Base-by-base conservation (phyloP, 352 stramenopile genomes). In the Globisporangium spiculum region DNA sequence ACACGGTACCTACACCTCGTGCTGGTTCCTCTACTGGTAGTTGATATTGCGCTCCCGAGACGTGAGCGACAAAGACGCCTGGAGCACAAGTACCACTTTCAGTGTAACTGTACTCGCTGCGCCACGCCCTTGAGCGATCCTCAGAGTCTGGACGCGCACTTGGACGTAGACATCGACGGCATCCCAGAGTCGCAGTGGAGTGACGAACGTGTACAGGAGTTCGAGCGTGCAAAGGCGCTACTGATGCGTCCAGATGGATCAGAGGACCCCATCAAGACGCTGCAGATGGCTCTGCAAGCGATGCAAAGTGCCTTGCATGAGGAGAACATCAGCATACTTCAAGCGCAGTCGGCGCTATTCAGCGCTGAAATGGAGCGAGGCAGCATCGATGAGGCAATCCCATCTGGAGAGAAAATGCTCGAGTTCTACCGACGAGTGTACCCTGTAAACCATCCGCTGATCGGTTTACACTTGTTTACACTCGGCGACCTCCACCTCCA, bases 381-480 rank as follows among this genome's bases (percentile, higher is more conserved):
- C 2, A 74, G 71, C 16, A 36, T 76, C 7, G 41, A 65, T 2
- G 66, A 73, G 38, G 83, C 83, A 8, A 50, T 83, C 41, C 34
- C 18, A 30, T 79, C 77, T 16, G 85, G 81, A 24, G 76, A 84
- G 46, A 44, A 57, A 5, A 88, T 93, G 52, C 60, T 85, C n/a
- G 59, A 72, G 30, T 88, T 91, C 24, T 93, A 93, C 74, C 62
- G 74, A 67, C 72, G 69, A 34, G 73, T 90, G 46, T 93, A 93
- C 60, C 71, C 72, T 27, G n/a, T 32, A 26, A 86, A 80, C 60
- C 85, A 93, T 63, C 78, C 85, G 12, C 82, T 93, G 70, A 72
- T 72, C 0, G 83, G 80, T 1, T 69, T 93, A 30, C 84, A 93
- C 65, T 48, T 86, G 36, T 91, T 89, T 67, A 91, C 84, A 3